Conservation (phyloP, 1,139 yeast species). For the Kurtzmaniella natalensis region DNA sequence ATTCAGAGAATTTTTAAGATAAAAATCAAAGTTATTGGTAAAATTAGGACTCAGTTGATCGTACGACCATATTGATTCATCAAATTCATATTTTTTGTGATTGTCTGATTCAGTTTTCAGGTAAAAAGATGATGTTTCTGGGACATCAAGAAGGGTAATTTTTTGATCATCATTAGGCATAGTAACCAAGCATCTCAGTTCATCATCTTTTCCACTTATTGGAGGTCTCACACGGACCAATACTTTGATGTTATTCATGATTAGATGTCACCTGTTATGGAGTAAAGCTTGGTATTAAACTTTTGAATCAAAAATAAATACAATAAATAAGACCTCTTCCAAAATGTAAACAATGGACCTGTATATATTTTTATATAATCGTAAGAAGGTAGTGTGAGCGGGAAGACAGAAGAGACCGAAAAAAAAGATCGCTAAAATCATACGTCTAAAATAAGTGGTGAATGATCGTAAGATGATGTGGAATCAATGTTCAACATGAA, state of each 20-base stretch:
- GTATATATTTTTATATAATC: too few relatives aligned
- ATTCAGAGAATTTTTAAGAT: slow-evolving; percentile 50
- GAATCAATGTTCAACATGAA: too few relatives aligned
- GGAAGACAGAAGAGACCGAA: too few relatives aligned
- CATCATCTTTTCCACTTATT: slow-evolving; percentile 4
- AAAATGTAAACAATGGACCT: slow-evolving; percentile 3
- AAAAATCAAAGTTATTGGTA: slow-evolving; percentile 48
- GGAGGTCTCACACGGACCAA: slow-evolving; percentile 7
- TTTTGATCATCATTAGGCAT: slow-evolving; percentile 27
- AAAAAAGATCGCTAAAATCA: too few relatives aligned
- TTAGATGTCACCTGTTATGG: too few relatives aligned
- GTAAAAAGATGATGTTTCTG: slow-evolving; percentile 17
- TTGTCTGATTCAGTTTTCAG: slow-evolving; percentile 11
- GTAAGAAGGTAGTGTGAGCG: too few relatives aligned
- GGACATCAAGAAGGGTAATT: slow-evolving; percentile 18
- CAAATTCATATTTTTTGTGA: slow-evolving; percentile 32
- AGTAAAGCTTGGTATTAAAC: too few relatives aligned
- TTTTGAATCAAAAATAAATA: too few relatives aligned
- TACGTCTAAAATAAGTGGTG: too few relatives aligned
- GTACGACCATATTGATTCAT: slow-evolving; percentile 58
- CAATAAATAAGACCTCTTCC: too few relatives aligned
- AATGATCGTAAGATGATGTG: too few relatives aligned
- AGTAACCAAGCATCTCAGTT: slow-evolving; percentile 19
- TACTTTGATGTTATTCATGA: slow-evolving; percentile 6
- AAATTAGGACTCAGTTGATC: slow-evolving; percentile 29